phyloP scores from a whole-genome alignment of 495 filamentous ascomycete species.

The Aspergillus ostianus region DNA sequence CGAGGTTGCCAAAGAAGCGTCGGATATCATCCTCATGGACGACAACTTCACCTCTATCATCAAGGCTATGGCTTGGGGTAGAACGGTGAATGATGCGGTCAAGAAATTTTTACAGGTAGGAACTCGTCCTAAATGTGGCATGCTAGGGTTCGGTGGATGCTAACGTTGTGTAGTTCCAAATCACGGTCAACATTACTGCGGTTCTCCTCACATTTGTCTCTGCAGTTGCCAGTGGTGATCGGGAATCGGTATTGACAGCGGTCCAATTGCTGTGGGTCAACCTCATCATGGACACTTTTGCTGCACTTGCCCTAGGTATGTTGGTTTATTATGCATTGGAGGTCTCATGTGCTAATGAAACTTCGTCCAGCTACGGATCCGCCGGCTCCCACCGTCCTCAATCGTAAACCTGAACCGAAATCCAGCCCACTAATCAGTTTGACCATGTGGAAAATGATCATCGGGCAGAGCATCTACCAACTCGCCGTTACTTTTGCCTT shows the following conservation, averaged over 20 bases:
- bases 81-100: constrained; percentile 84
- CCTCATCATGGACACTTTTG: constrained; percentile 94
- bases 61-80: constrained; percentile 83
- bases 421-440: constrained; percentile 72
- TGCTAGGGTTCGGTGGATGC: background rate
- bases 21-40: constrained; percentile 91
- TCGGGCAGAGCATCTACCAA: constrained; percentile 81
- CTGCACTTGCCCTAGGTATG: constrained; percentile 69
- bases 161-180: constrained; percentile 65
- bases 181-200: constrained; percentile 89
- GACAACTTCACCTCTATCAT: constrained; percentile 92
- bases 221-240: constrained; percentile 61
- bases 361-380: constrained; percentile 65
- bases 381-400: constrained; percentile 64
- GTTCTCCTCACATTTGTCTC: constrained; percentile 83
- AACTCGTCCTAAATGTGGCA: background rate
- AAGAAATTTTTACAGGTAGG: constrained; percentile 75
- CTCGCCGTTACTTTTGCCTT: constrained; percentile 75
- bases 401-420: constrained; percentile 75
- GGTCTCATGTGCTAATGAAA: background rate
- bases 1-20: constrained; percentile 89
- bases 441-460: constrained; percentile 94
- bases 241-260: constrained; percentile 75
- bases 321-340: background rate
- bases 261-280: constrained; percentile 92